Conservation (phyloP, 352 stramenopile species). For the Elongisporangium senticosum region DNA sequence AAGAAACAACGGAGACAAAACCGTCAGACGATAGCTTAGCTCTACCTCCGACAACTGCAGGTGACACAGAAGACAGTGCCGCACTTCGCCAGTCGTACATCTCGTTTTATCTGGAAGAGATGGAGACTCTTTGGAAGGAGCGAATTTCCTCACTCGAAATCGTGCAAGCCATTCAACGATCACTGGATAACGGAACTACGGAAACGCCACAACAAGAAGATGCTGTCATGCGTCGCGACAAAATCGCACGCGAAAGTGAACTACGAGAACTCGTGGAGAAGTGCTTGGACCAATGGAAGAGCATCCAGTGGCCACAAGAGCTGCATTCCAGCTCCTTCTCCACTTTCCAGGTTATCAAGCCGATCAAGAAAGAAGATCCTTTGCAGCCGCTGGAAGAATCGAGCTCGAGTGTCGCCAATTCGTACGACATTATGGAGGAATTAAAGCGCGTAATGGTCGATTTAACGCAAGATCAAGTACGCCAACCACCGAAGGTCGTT, state of each 20-base stretch:
- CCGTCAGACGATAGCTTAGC: neutral
- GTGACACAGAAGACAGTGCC: constrained; percentile 32
- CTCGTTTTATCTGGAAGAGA: constrained; percentile 75
- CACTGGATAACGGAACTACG: constrained; percentile 20
- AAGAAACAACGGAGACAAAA: neutral
- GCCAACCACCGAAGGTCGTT: constrained; percentile 10
- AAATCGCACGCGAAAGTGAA: constrained; percentile 44
- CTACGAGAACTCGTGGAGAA: constrained; percentile 39
- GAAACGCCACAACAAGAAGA: constrained; percentile 13
- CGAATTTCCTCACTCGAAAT: constrained; percentile 69
- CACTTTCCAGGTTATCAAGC: constrained; percentile 12
- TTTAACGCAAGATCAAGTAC: constrained; percentile 54
- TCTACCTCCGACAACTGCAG: neutral
- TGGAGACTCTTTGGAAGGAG: constrained; percentile 80
- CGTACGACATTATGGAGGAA: constrained; percentile 52
- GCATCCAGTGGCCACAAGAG: constrained; percentile 54
- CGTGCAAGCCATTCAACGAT: constrained; percentile 65
- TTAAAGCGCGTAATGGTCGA: constrained; percentile 77
- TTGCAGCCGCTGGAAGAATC: neutral
- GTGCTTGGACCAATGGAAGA: constrained; percentile 59
- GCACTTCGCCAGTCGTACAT: constrained; percentile 62
- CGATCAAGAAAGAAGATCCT: constrained; percentile 26
- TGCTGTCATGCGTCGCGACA: constrained; percentile 13
- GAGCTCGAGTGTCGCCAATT: neutral
- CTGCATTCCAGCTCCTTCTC: constrained; percentile 45